A percentile compares a stretch with the other conserved stretches of the same genome.
phyloP scores from a whole-genome alignment of 2,329 filamentous ascomycete genomes.

The Epichloe amarillans region DNA sequence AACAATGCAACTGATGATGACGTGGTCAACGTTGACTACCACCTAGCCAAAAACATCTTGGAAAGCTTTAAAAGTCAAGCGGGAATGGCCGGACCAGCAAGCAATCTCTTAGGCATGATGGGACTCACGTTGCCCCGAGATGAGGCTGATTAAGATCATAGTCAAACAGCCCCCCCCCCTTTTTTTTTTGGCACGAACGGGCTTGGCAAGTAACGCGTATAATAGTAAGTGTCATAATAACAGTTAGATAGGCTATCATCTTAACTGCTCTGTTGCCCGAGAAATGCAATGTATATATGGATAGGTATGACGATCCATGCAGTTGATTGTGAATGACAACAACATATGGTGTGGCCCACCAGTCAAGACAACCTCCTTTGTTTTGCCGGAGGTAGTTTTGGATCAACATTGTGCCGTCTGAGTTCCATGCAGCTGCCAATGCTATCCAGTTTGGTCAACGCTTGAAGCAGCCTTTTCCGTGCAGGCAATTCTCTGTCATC shows the following conservation, averaged over 20 bases:
- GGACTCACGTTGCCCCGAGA: constrained; percentile 71
- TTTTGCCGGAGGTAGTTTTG: constrained; percentile 32
- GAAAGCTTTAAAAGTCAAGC: constrained; percentile 87
- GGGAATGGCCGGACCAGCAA: constrained; percentile 71
- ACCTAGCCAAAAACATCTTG: constrained; percentile 77
- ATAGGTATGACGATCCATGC: neutral
- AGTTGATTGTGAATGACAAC: neutral
- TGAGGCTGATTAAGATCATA: constrained; percentile 38
- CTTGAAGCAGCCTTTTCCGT: constrained; percentile 34
- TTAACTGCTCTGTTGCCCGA: neutral
- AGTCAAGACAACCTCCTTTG: constrained; percentile 20
- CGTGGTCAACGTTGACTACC: constrained; percentile 68
- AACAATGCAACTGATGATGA: constrained; percentile 39
- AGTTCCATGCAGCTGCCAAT: constrained; percentile 18
- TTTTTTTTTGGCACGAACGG: neutral
- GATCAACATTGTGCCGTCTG: constrained; percentile 22
- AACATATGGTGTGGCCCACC: neutral
- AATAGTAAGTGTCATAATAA: too few species aligned
- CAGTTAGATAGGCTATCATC: too few species aligned
- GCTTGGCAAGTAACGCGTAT: too few species aligned
- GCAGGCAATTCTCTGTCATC: constrained; percentile 38
- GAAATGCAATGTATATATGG: neutral
- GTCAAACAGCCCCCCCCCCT: neutral
- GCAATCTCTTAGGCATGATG: constrained; percentile 80
- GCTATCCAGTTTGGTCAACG: constrained; percentile 31